These are phyloP conservation scores for Amauroascus verrucosus DNA, from an alignment of 2,329 filamentous ascomycete species.

Conservation along the genomic window DNA sequence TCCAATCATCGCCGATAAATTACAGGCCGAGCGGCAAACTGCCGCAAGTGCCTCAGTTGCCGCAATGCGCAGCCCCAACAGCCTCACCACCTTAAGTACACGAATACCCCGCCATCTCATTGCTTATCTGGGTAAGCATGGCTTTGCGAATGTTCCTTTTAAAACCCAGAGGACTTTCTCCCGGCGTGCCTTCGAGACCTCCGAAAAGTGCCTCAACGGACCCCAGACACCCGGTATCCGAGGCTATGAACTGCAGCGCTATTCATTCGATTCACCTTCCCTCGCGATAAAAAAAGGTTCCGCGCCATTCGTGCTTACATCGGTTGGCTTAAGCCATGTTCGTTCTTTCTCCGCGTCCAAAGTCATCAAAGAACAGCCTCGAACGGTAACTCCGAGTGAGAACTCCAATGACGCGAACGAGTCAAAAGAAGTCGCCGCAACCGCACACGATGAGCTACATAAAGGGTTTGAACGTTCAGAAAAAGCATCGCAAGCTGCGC, in stretches of 20 bases:
- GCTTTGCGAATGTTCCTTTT: background rate
- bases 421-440: conserved; percentile 11
- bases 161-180: background rate
- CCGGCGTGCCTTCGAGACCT: background rate
- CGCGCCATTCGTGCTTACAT: background rate
- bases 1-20: background rate
- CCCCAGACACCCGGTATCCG: background rate
- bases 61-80: conserved; percentile 36
- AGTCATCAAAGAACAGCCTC: background rate
- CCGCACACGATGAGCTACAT: conserved; percentile 38
- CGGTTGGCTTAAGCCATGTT: background rate
- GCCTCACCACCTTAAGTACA: conserved; percentile 29
- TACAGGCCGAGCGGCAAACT: conserved; percentile 4
- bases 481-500: conserved; percentile 72
- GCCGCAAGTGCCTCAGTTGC: background rate
- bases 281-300: background rate
- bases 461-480: conserved; percentile 62
- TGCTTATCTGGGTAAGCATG: conserved; percentile 14
- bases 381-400: background rate
- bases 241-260: background rate
- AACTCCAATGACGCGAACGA: background rate
- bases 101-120: conserved; percentile 23
- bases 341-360: background rate
- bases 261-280: background rate
- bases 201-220: background rate